These are phyloP conservation scores for Kitagawia praeruptora DNA, from an alignment of 129 eudicot species.

Conservation along the genomic window DNA sequence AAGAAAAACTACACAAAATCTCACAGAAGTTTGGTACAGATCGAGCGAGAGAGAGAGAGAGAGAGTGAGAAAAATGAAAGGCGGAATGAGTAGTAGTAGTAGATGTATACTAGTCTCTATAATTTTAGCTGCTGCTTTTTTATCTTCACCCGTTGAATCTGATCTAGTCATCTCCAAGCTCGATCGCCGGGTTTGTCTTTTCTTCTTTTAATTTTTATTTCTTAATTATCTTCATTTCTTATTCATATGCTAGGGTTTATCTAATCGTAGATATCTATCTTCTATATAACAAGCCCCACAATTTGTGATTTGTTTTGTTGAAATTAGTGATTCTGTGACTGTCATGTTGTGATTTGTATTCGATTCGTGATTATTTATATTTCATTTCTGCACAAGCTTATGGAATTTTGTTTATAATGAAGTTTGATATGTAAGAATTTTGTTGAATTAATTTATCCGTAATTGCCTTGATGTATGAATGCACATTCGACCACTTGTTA, in stretches of 20 bases:
- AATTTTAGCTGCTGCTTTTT: background rate
- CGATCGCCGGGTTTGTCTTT: slow-evolving; percentile 23
- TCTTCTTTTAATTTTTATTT: background rate
- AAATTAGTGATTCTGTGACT: background rate
- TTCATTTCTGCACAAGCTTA: background rate
- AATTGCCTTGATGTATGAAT: background rate
- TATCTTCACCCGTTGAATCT: slow-evolving; percentile 13
- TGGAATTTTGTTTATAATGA: too few relatives aligned
- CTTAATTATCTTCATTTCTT: background rate
- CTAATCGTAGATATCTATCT: background rate
- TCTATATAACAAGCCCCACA: background rate
- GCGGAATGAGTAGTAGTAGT: slow-evolving; percentile 5
- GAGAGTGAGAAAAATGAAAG: background rate
- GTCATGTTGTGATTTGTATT: background rate
- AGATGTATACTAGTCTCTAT: background rate
- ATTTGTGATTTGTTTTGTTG: background rate
- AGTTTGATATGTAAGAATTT: too few relatives aligned
- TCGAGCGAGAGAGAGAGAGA: background rate
- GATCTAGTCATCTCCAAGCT: slow-evolving; percentile 35
- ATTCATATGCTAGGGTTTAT: background rate
- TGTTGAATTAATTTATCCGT: too few relatives aligned
- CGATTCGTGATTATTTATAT: background rate
- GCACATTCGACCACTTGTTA: slow-evolving; percentile 7
- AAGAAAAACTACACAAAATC: too few relatives aligned
- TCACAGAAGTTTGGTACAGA: background rate